Evolutionary conservation across 805 yeast species (phyloP), one percentile per base, ranked within the genome.

Genomic region (Kodamaea laetipori): DNA sequence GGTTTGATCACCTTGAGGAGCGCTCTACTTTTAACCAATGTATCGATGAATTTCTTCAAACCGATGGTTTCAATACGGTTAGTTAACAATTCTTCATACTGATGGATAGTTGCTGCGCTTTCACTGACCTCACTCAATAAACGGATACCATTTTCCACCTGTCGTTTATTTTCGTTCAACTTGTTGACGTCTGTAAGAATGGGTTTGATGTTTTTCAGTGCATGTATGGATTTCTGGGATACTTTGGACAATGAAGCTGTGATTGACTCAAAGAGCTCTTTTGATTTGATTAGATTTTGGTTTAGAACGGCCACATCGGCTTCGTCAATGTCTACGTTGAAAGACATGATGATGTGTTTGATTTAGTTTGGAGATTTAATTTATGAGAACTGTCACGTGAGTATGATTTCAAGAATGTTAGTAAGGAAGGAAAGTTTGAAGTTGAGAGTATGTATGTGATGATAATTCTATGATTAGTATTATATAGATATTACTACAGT

Each of bases 231-330:
- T 41, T 74, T 76, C 23, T 60, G 61, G 5, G 82, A 71, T 42
- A 90, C 75, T 38, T 67, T 69, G 23, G 61, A 68, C 32, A 88
- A 68, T 2, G 88, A 80, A 19, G 65, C 63, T 8, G 78, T 69
- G 43, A 90, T 81, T 34, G 75, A 64, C 1, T 62, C 56, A 7
- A 89, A 77, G 31, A 88, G 63, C 13, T 69, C 71, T 30, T 77
- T 75, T 3, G 88, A 78, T 42, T 80, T 76, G 38, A 72, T 63
- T 25, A 90, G 70, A 42, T 85, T 82, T 55, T 86, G 94, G 41
- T 87, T 85, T 24, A 90, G 73, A 4, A 90, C 90, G 2, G 88
- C 82, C 25, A 88, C 82, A 53, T 89, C 96, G 2, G 90, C 90
- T 58, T 84, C 92, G 55, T 86, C 90, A 2, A 81, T 69, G 54